Conservation (phyloP, 225 moss, liverwort and hornwort species). For the Anthoceros angustus region DNA sequence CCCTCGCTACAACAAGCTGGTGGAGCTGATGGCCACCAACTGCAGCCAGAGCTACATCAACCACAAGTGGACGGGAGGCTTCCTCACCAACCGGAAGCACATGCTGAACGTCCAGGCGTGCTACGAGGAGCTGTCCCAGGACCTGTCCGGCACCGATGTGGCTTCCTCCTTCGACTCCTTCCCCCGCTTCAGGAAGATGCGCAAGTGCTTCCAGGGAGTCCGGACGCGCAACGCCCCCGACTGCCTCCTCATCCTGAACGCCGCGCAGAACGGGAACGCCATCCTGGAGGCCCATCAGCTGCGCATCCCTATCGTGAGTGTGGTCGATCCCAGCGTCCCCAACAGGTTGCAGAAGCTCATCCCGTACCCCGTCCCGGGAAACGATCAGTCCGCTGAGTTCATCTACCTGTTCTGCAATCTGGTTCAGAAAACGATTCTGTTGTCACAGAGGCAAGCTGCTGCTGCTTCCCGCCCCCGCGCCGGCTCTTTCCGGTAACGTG, state of each 20-base stretch:
- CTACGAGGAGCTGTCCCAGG: not conserved
- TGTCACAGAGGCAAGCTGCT: not conserved
- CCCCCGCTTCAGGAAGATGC: not conserved
- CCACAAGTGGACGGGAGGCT: not conserved
- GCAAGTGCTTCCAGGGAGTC: not conserved
- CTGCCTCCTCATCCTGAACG: not conserved
- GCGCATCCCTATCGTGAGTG: not conserved
- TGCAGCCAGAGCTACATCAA: not conserved
- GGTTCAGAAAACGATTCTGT: not conserved
- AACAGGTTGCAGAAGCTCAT: not conserved
- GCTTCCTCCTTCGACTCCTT: not conserved
- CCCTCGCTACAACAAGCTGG: not conserved
- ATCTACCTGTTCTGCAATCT: not conserved
- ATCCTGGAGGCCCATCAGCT: not conserved
- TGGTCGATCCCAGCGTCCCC: not conserved
- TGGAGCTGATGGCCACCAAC: not conserved
- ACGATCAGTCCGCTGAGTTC: not conserved
- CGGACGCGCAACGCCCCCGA: not conserved
- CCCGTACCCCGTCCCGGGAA: not conserved
- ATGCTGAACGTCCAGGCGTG: not conserved
- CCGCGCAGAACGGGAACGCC: not conserved
- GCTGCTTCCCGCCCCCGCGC: too few relatives aligned
- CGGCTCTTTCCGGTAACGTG: too few relatives aligned
- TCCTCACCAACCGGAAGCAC: not conserved
- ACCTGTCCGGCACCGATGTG: not conserved